Evolutionary conservation across 208 protist species (phyloP).

Genomic region (Herpetomonas tarakana): DNA sequence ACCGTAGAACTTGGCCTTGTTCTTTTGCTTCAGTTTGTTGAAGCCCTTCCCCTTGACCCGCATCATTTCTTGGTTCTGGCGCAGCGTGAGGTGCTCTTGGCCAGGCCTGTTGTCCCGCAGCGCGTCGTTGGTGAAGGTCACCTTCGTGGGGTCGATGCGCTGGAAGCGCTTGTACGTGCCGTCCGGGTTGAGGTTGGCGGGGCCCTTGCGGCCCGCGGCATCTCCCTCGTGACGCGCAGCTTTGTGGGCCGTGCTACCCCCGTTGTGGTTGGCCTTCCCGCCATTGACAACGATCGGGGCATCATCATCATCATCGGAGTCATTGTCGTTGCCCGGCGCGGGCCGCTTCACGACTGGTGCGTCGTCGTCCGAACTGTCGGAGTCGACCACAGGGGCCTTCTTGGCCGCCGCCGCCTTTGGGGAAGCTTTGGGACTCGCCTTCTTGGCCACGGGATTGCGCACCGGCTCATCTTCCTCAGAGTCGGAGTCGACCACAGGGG

Average conservation of each 20-base stretch:
- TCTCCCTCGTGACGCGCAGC: background rate
- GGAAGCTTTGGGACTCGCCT: constrained; percentile 9
- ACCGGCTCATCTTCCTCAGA: constrained; percentile 16
- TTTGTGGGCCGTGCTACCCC: background rate
- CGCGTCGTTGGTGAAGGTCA: constrained; percentile 51
- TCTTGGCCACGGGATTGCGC: constrained; percentile 19
- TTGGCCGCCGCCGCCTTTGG: background rate
- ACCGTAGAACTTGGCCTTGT: constrained; percentile 86
- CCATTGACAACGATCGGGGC: constrained; percentile 1
- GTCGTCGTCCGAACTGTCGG: constrained; percentile 18
- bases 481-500: constrained; percentile 11
- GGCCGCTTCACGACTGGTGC: constrained; percentile 14
- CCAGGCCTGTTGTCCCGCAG: constrained; percentile 65
- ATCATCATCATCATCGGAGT: constrained; percentile 4
- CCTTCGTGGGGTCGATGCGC: constrained; percentile 72
- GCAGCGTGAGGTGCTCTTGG: constrained; percentile 60
- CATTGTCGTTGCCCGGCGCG: background rate
- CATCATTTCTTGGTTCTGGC: constrained; percentile 91
- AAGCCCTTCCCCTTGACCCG: constrained; percentile 78
- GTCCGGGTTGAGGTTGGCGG: constrained; percentile 37
- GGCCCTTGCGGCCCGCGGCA: constrained; percentile 7
- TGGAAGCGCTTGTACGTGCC: constrained; percentile 63
- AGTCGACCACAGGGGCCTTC: background rate
- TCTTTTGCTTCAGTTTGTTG: constrained; percentile 91
- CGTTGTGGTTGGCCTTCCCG: background rate